phyloP scores from a whole-genome alignment of 352 stramenopile genomes.

The Peronospora destructor region DNA sequence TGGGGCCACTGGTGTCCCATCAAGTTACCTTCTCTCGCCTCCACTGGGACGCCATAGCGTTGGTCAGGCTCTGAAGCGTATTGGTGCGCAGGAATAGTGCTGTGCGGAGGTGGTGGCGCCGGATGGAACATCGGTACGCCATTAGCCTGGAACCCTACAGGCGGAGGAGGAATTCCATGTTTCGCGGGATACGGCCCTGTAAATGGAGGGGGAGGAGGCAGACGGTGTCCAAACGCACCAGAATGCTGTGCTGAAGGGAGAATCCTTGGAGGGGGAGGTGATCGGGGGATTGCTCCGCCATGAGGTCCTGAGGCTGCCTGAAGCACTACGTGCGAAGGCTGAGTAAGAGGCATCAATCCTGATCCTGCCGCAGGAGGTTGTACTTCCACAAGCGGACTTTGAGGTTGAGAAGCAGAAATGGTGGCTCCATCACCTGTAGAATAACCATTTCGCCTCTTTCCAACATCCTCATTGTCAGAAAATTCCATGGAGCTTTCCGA shows the following conservation, averaged over 20 bases:
- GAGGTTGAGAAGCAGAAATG: constrained; percentile 2
- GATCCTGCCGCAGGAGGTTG: not conserved
- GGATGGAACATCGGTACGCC: constrained; percentile 9
- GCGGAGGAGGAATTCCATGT: constrained; percentile 17
- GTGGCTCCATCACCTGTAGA: not conserved
- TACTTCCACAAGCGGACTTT: not conserved
- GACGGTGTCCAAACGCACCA: constrained; percentile 19
- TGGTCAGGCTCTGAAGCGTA: constrained; percentile 9
- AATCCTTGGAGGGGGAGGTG: constrained; percentile 17
- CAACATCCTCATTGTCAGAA: constrained; percentile 43
- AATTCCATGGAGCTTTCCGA: constrained; percentile 71
- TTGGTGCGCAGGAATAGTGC: constrained; percentile 7
- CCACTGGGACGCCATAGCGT: constrained; percentile 11
- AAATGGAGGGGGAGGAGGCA: constrained; percentile 19
- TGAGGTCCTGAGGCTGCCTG: constrained; percentile 4
- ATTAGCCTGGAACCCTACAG: constrained; percentile 20
- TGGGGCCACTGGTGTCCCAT: constrained; percentile 11
- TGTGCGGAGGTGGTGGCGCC: constrained; percentile 17
- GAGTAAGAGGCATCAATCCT: constrained; percentile 6
- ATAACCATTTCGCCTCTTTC: constrained; percentile 3
- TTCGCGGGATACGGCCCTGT: constrained; percentile 9
- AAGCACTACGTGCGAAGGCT: constrained; percentile 10
- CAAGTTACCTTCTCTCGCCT: constrained; percentile 11
- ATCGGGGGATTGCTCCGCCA: constrained; percentile 7
- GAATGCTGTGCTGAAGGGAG: constrained; percentile 7